Percentiles rank a stretch among this genome's conserved stretches.
These are phyloP conservation scores for Diplogelasinospora grovesii DNA, from an alignment of 495 filamentous ascomycete genomes.

Conservation along the genomic window DNA sequence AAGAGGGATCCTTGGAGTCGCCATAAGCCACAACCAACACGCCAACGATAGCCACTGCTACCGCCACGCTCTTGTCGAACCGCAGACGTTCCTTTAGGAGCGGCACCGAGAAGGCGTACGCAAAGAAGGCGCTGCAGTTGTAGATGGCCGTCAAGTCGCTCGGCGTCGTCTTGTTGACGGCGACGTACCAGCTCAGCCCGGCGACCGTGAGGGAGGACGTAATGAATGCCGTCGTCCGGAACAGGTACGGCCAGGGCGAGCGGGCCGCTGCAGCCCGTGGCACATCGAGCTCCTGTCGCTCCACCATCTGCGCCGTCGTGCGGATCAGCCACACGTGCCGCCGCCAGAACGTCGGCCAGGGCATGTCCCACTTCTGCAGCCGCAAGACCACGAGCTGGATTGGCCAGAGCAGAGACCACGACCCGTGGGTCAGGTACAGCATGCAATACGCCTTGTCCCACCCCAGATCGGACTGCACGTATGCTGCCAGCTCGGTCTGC, in stretches of 20 bases:
- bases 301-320: constrained; percentile 82
- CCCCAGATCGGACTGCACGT: constrained; percentile 78
- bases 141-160: constrained; percentile 95
- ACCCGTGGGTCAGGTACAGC: constrained; percentile 94
- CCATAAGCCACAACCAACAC: constrained; percentile 93
- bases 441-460: constrained; percentile 99
- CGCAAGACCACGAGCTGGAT: constrained; percentile 73
- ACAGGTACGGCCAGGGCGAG: constrained; percentile 56
- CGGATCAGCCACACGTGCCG: constrained; percentile 67
- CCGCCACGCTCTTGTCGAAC: constrained; percentile 73
- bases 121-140: constrained; percentile 98
- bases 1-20: constrained; percentile 36
- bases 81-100: constrained; percentile 77
- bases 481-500: constrained; percentile 91
- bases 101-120: constrained; percentile 90
- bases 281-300: constrained; percentile 55
- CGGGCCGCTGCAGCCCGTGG: constrained; percentile 26
- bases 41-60: constrained; percentile 76
- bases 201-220: constrained; percentile 85
- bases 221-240: constrained; percentile 70
- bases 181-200: constrained; percentile 91
- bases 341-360: constrained; percentile 85
- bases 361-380: constrained; percentile 59
- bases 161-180: constrained; percentile 85
- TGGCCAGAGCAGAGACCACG: constrained; percentile 86